phyloP scores from a whole-genome alignment of 163 green algal genomes.

The Trebouxiophyceae sp. region DNA sequence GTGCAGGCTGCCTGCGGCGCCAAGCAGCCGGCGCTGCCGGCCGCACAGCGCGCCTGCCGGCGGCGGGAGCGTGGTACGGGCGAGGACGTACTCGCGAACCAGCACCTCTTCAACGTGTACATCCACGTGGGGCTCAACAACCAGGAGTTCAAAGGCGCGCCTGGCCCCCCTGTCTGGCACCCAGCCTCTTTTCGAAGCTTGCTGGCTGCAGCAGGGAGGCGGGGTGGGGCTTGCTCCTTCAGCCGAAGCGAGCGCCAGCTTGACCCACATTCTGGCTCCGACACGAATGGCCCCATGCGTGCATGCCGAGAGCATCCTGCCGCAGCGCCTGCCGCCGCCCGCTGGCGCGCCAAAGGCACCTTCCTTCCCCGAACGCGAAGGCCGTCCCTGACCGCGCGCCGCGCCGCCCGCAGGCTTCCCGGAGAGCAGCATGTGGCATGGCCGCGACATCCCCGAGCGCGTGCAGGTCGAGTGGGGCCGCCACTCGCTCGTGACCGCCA shows the following conservation, averaged over 20 bases:
- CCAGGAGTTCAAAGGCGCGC: slow-evolving; percentile 16
- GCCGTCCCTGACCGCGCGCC: too few relatives aligned
- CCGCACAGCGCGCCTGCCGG: background rate
- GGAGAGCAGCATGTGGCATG: slow-evolving; percentile 17
- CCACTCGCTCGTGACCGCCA: slow-evolving; percentile 18
- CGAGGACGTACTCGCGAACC: slow-evolving; percentile 7
- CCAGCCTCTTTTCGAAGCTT: too few relatives aligned
- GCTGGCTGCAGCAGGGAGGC: too few relatives aligned
- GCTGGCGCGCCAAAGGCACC: background rate
- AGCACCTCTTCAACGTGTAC: slow-evolving; percentile 35
- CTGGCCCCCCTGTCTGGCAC: too few relatives aligned
- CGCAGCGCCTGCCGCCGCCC: background rate
- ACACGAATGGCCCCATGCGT: background rate
- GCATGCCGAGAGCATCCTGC: background rate
- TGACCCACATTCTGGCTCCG: background rate
- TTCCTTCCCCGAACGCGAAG: too few relatives aligned
- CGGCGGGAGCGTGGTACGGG: background rate
- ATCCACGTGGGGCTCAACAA: slow-evolving; percentile 14
- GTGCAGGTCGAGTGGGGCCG: slow-evolving; percentile 18
- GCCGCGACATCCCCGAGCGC: slow-evolving; percentile 4
- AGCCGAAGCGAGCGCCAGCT: too few relatives aligned
- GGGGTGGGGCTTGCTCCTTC: too few relatives aligned
- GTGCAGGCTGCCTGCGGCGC: slow-evolving; percentile 4
- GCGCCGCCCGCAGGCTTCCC: slow-evolving; percentile 22
- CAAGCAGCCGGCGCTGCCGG: background rate